These are phyloP conservation scores for Chloris gayana DNA, from an alignment of 176 grass and related monocot species.

Conservation along the genomic window DNA sequence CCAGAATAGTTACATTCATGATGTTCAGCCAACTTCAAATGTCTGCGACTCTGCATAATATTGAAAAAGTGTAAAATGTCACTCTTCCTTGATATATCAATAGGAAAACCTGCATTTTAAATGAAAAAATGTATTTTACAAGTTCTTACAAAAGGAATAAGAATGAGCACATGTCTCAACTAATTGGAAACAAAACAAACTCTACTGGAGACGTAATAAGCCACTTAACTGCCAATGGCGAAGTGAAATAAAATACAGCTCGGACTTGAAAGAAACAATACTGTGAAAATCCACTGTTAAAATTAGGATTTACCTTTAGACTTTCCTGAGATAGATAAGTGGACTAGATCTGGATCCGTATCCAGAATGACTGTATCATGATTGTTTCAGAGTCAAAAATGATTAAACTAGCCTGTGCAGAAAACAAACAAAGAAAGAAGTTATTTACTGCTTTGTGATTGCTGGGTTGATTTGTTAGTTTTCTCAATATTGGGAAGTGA, in stretches of 20 bases:
- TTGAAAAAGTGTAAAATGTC: slow-evolving; percentile 17
- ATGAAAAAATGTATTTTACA: not conserved
- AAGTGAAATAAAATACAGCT: slow-evolving; percentile 3
- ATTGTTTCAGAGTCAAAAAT: not conserved
- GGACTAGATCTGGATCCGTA: not conserved
- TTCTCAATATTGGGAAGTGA: not conserved
- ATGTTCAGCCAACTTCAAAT: not conserved
- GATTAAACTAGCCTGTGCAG: not conserved
- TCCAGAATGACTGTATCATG: not conserved
- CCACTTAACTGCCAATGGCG: not conserved
- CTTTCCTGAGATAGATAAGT: not conserved
- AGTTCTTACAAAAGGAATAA: not conserved
- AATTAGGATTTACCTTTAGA: not conserved
- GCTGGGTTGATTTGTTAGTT: not conserved
- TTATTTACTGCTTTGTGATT: not conserved
- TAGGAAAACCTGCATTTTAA: not conserved
- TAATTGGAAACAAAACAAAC: not conserved
- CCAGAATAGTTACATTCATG: not conserved
- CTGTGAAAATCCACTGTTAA: not conserved
- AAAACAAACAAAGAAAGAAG: not conserved
- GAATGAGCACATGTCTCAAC: not conserved
- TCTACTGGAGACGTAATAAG: not conserved
- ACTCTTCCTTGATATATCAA: not conserved
- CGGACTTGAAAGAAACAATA: not conserved
- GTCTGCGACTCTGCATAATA: too few species aligned